Evolutionary conservation across 2,329 filamentous ascomycete genomes (phyloP).

Genomic region (Colletotrichum somersetense): DNA sequence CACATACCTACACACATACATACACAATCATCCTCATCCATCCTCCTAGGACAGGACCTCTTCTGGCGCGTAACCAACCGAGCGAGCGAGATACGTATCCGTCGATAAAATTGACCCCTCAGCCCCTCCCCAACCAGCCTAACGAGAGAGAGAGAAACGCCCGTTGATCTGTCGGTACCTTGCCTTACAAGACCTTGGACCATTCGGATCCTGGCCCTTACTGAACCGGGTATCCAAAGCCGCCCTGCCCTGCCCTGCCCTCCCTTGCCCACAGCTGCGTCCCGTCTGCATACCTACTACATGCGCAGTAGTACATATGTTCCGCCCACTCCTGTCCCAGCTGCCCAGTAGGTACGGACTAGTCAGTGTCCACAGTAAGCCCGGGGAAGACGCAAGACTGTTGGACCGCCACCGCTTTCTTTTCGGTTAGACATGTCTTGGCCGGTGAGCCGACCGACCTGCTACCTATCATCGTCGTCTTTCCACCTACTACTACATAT

Average conservation of each 20-base stretch:
- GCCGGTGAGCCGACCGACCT: slow-evolving; percentile 7
- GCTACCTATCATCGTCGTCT: not conserved
- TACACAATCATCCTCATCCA: no score
- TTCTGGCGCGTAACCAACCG: not conserved
- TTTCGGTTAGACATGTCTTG: slow-evolving; percentile 29
- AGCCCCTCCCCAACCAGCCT: not conserved
- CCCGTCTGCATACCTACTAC: not conserved
- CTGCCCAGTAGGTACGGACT: no score
- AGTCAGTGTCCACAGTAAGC: not conserved
- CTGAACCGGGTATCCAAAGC: slow-evolving; percentile 32
- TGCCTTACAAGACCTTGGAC: slow-evolving; percentile 13
- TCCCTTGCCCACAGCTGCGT: not conserved
- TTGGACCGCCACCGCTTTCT: slow-evolving; percentile 21
- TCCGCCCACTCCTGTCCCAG: no score
- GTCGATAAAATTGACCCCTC: no score
- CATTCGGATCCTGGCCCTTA: slow-evolving; percentile 20
- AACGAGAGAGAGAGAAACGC: slow-evolving; percentile 1
- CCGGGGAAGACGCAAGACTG: slow-evolving; percentile 9
- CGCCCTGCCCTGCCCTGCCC: no score
- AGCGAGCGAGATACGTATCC: no score
- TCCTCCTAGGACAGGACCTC: not conserved
- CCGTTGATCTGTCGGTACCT: slow-evolving; percentile 21
- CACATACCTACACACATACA: no score
- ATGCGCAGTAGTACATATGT: no score
- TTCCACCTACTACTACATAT: not conserved